Evolutionary conservation across 331 rosid genomes (phyloP).

Genomic region (Rosa hybrid): DNA sequence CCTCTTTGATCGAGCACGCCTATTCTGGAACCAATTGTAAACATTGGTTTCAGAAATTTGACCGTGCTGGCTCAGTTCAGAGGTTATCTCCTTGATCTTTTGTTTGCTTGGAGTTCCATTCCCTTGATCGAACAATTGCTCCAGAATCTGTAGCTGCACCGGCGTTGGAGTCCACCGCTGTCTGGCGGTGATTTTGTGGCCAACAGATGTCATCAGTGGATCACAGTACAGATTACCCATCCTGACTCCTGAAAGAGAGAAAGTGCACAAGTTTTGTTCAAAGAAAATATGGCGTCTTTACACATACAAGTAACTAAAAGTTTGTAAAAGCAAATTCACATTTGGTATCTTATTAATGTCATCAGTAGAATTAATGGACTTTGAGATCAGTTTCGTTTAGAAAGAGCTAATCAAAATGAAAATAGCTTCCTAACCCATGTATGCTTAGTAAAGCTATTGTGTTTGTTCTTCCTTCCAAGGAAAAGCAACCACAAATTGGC

Average conservation of each 20-base stretch:
- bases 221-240: slow-evolving; percentile 75
- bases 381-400: background rate
- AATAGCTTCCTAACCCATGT: background rate
- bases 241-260: slow-evolving; percentile 60
- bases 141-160: slow-evolving; percentile 82
- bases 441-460: slow-evolving; percentile 7
- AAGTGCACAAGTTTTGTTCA: slow-evolving; percentile 6
- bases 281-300: background rate
- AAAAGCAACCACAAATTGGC: slow-evolving; percentile 4
- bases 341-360: background rate
- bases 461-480: background rate
- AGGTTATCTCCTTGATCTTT: slow-evolving; percentile 83
- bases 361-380: background rate
- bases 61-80: slow-evolving; percentile 83
- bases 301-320: background rate
- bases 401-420: background rate
- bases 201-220: slow-evolving; percentile 63
- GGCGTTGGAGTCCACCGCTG: slow-evolving; percentile 94
- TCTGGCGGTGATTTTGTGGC: slow-evolving; percentile 75
- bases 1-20: slow-evolving; percentile 94
- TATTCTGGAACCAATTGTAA: slow-evolving; percentile 94
- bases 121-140: slow-evolving; percentile 77
- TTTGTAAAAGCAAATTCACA: background rate
- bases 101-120: slow-evolving; percentile 93
- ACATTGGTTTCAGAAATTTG: slow-evolving; percentile 87